Percentiles rank a stretch among this genome's conserved stretches.
Evolutionary conservation across 2,329 filamentous ascomycete genomes (phyloP).

Genomic region (Scedosporium dehoogii): DNA sequence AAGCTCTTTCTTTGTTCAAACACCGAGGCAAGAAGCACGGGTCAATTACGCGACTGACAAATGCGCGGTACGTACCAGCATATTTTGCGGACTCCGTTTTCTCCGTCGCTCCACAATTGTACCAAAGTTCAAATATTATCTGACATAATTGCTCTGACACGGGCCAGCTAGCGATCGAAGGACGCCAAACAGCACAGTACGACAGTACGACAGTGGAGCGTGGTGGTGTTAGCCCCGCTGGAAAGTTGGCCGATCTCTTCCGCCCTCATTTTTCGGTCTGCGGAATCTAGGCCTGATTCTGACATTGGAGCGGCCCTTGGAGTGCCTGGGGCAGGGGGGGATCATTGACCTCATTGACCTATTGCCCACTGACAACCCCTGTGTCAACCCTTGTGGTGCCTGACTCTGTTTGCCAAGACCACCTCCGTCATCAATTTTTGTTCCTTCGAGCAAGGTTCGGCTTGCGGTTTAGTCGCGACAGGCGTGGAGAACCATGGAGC

Average conservation of each 20-base stretch:
- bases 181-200: too few species aligned
- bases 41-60: neutral
- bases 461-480: neutral
- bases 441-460: neutral
- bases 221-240: neutral
- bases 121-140: neutral
- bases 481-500: neutral
- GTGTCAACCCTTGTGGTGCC: neutral
- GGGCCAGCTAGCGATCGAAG: neutral
- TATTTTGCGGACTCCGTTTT: neutral
- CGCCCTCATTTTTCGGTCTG: neutral
- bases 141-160: neutral
- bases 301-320: neutral
- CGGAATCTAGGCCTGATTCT: neutral
- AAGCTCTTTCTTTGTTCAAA: too few species aligned
- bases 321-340: neutral
- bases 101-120: neutral
- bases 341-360: neutral
- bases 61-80: neutral
- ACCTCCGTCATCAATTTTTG: neutral
- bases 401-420: neutral
- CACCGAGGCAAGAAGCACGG: neutral
- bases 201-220: neutral
- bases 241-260: neutral
- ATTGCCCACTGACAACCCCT: neutral